Conservation (phyloP, 192 early-diverging fungal genomes). For the Coemansia umbellata region DNA sequence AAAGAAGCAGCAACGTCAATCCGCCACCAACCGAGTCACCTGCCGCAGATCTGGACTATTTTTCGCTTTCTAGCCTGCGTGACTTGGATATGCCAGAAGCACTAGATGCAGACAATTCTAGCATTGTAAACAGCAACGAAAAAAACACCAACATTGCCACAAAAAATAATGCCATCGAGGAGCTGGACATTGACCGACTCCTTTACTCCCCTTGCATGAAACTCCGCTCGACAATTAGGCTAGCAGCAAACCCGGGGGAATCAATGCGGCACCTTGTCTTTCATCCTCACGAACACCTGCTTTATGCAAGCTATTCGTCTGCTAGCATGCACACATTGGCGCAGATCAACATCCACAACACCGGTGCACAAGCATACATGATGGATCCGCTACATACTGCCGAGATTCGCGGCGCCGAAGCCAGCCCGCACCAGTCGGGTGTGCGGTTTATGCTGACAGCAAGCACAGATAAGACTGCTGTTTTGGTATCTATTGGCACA, state of each 20-base stretch:
- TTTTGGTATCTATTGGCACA: slow-evolving; percentile 12
- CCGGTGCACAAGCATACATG: not conserved
- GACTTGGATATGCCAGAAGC: too few relatives aligned
- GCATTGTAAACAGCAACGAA: too few relatives aligned
- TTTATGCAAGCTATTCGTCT: slow-evolving; percentile 24
- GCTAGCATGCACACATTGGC: slow-evolving; percentile 15
- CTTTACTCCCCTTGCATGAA: slow-evolving; percentile 7
- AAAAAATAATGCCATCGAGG: too few relatives aligned
- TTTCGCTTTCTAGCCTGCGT: too few relatives aligned
- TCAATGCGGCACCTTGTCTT: slow-evolving; percentile 20
- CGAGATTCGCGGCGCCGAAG: slow-evolving; percentile 33
- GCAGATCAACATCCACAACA: slow-evolving; percentile 12
- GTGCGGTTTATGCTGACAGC: slow-evolving; percentile 36
- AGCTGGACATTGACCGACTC: too few relatives aligned
- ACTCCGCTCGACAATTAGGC: slow-evolving; percentile 10
- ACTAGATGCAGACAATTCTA: too few relatives aligned
- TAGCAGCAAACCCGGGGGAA: not conserved
- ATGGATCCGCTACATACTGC: slow-evolving; percentile 20
- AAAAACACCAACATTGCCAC: too few relatives aligned
- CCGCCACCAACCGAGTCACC: too few relatives aligned
- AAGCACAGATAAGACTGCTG: slow-evolving; percentile 35
- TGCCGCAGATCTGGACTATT: too few relatives aligned
- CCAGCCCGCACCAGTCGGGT: slow-evolving; percentile 16
- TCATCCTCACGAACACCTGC: slow-evolving; percentile 12
- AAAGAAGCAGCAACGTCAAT: too few relatives aligned